These are phyloP conservation scores for Stromatinia cepivora DNA, from an alignment of 2,329 filamentous ascomycete species.

Conservation along the genomic window DNA sequence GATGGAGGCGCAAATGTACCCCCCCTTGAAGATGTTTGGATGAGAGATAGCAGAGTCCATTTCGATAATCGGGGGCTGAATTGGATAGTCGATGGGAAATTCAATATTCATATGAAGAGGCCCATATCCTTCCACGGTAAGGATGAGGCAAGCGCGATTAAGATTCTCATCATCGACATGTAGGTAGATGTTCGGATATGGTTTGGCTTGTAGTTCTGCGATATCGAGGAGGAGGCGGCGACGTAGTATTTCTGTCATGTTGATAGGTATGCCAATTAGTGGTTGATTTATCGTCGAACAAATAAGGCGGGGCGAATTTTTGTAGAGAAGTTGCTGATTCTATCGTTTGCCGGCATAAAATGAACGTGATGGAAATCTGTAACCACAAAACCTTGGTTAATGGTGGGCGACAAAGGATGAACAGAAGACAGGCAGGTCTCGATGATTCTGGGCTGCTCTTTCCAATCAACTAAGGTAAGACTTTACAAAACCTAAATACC, in stretches of 20 bases:
- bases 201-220: constrained; percentile 47
- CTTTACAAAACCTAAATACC: neutral
- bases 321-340: neutral
- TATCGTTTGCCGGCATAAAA: neutral
- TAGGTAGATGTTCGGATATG: constrained; percentile 50
- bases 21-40: constrained; percentile 48
- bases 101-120: constrained; percentile 48
- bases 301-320: neutral
- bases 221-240: constrained; percentile 47
- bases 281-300: neutral
- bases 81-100: constrained; percentile 44
- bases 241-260: neutral
- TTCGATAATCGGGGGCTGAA: constrained; percentile 43
- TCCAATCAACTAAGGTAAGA: neutral
- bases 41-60: constrained; percentile 48
- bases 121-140: constrained; percentile 45
- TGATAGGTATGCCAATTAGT: neutral
- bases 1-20: constrained; percentile 51
- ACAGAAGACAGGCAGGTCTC: neutral
- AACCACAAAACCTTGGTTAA: neutral
- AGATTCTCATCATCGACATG: constrained; percentile 44
- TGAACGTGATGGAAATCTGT: neutral
- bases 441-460: neutral
- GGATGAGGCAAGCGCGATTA: constrained; percentile 46
- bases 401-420: neutral